Evolutionary conservation across 495 filamentous ascomycete species (phyloP).

Genomic region (Friedmanniomyces simplex): DNA sequence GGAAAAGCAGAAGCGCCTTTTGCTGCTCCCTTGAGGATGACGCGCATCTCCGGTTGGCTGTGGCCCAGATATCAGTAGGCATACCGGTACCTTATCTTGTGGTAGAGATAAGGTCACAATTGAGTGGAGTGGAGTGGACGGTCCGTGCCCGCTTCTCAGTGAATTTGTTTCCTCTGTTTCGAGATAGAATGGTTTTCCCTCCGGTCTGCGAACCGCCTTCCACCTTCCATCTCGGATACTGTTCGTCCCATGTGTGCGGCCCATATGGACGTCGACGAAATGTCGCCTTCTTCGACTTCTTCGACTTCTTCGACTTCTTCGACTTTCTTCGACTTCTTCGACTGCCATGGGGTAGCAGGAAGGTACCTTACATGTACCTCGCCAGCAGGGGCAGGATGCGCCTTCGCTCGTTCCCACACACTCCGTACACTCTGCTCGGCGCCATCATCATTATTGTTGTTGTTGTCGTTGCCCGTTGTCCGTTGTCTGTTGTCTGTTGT

Average conservation of each 20-base stretch:
- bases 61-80: too few relatives aligned
- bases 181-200: too few relatives aligned
- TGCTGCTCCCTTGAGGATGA: neutral
- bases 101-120: neutral
- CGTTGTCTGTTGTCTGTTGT: too few relatives aligned
- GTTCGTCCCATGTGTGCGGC: neutral
- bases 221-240: neutral
- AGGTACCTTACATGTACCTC: too few relatives aligned
- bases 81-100: neutral
- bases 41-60: slow-evolving; percentile 1
- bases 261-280: neutral
- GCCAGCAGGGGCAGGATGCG: neutral
- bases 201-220: neutral
- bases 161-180: neutral
- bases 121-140: too few relatives aligned
- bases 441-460: too few relatives aligned
- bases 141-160: neutral
- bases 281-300: too few relatives aligned
- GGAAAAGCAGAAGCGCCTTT: neutral
- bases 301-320: too few relatives aligned
- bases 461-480: too few relatives aligned
- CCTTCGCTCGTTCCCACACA: neutral
- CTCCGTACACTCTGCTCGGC: too few relatives aligned
- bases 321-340: too few relatives aligned
- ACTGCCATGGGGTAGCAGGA: neutral